These are phyloP conservation scores for Linum trigynum DNA, from an alignment of 345 rosid genomes.

Conservation along the genomic window DNA sequence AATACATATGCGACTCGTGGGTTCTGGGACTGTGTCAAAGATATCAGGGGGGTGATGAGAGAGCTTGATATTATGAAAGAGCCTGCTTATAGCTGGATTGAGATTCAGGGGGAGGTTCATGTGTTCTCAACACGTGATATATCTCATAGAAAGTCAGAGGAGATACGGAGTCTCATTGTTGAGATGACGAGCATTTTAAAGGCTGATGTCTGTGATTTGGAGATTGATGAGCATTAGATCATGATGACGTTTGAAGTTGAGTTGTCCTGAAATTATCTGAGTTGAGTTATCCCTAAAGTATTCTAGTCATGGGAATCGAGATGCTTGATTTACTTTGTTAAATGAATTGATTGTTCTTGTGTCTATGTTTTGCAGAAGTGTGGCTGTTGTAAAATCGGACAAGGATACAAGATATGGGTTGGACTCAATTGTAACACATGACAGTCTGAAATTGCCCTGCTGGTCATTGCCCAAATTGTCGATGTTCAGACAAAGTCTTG, in stretches of 20 bases:
- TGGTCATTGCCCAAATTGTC: conserved; percentile 71
- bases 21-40: conserved; percentile 47
- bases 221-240: conserved; percentile 21
- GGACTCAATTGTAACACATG: conserved; percentile 75
- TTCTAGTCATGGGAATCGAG: not conserved
- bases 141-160: conserved; percentile 35
- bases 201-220: conserved; percentile 37
- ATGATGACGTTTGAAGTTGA: not conserved
- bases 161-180: conserved; percentile 38
- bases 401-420: conserved; percentile 68
- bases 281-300: no score
- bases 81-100: conserved; percentile 60
- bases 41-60: conserved; percentile 48
- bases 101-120: conserved; percentile 45
- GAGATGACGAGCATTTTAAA: conserved; percentile 35
- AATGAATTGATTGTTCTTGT: not conserved
- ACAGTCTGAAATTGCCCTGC: conserved; percentile 68
- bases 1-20: conserved; percentile 59
- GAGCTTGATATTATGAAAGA: conserved; percentile 41
- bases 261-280: not conserved
- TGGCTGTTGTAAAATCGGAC: conserved; percentile 72
- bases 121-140: conserved; percentile 42
- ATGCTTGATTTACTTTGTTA: not conserved
- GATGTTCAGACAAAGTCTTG: conserved; percentile 41
- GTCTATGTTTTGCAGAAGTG: conserved; percentile 32